Percentiles rank a stretch among this genome's conserved stretches.
These are phyloP conservation scores for Colletotrichum horii DNA, from an alignment of 2,329 filamentous ascomycete species.

Conservation along the genomic window DNA sequence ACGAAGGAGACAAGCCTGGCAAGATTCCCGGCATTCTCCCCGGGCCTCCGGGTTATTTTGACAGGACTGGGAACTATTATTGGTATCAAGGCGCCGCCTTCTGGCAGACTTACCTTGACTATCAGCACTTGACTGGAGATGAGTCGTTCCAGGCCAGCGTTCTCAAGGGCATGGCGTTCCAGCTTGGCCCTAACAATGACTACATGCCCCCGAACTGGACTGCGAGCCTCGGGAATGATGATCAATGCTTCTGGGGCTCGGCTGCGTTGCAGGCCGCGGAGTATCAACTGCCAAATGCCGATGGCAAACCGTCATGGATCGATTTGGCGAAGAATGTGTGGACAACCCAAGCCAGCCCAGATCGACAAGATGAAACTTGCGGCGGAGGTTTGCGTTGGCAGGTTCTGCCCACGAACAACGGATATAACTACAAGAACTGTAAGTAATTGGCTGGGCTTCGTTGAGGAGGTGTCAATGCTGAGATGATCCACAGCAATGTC, in stretches of 20 bases:
- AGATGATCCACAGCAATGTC: slow-evolving; percentile 35
- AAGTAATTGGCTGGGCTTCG: not conserved
- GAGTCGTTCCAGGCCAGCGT: slow-evolving; percentile 54
- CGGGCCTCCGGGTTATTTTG: slow-evolving; percentile 7
- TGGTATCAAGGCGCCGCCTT: slow-evolving; percentile 37
- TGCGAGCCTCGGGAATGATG: slow-evolving; percentile 58
- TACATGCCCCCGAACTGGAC: slow-evolving; percentile 55
- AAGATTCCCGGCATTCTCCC: slow-evolving; percentile 34
- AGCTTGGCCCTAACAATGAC: slow-evolving; percentile 50
- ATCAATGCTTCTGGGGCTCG: slow-evolving; percentile 65
- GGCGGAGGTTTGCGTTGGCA: slow-evolving; percentile 72
- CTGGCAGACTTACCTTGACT: slow-evolving; percentile 41
- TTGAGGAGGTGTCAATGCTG: not conserved
- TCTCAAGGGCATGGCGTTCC: slow-evolving; percentile 48
- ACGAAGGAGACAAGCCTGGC: slow-evolving; percentile 34
- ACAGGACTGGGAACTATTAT: slow-evolving; percentile 35
- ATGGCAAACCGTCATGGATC: slow-evolving; percentile 51
- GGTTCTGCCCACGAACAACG: slow-evolving; percentile 65
- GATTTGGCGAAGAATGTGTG: slow-evolving; percentile 64
- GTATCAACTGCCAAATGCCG: slow-evolving; percentile 52
- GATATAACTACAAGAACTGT: slow-evolving; percentile 70
- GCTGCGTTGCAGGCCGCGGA: slow-evolving; percentile 63
- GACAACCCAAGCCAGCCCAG: slow-evolving; percentile 47
- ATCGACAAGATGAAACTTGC: slow-evolving; percentile 60
- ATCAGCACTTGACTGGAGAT: slow-evolving; percentile 49